Evolutionary conservation across 1,284 basidiomycete species (phyloP), one percentile per base, ranked within the genome.

Genomic region (Heterobasidion irregulare): DNA sequence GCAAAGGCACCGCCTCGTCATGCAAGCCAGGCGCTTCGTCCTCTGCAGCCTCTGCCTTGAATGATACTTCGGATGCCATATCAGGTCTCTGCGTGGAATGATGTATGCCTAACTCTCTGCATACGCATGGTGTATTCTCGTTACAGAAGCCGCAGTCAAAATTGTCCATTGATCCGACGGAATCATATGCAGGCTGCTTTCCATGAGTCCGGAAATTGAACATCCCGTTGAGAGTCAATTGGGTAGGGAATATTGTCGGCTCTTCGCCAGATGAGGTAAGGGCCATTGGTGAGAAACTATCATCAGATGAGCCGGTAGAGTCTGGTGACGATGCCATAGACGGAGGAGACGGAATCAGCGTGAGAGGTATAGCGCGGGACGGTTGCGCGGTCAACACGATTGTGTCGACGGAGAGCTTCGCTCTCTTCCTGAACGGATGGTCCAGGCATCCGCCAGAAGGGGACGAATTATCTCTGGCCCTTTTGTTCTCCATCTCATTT

Each of bases 121-220:
- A 92, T 41, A 91, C 77, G 62, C 89, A 92, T 43, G 82, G 77
- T n/a, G 77, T 78, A 57, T 78, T 77, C 43, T 83, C 82, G 59
- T 68, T 81, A 66, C 89, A 92, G 67, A 90, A 80, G 7, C 89
- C 85, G 64, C 89, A 92, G 55, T 74, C 70, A 49, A 74, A 71
- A 15, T 70, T 64, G 41, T 69, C 70, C 33, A 70, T 55, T 16
- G 70, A 47, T 47, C 65, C 63, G 49, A 64, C 66, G n/a, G 61
- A 57, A 13, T 71, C 73, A 58, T 71, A 72, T 6, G 65, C 50
- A 26, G 61, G 59, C 33, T 61, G 59, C 62, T 70, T 72, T 18
- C 61, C 61, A 16, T 64, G 61, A 5, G 64, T 56, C 10, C 66
- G 62, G 59, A 75, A 64, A 50, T 72, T 66, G 59, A 76, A 68